These are phyloP conservation scores for Zasmidium cellare DNA, from an alignment of 2,329 filamentous ascomycete species.

Conservation along the genomic window DNA sequence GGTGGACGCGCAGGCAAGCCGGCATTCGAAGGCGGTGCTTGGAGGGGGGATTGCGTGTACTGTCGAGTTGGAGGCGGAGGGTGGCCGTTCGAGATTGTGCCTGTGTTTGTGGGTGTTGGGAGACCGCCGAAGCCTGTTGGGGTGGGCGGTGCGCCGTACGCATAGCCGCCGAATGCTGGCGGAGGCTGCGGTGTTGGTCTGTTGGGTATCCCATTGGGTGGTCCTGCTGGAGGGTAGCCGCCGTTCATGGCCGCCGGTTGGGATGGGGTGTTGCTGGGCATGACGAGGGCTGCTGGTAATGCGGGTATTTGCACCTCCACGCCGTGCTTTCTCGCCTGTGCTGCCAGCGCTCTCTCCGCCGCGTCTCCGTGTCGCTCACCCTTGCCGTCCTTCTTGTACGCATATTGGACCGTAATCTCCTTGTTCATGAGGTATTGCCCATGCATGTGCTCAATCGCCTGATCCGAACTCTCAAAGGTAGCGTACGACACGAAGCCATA, in stretches of 20 bases:
- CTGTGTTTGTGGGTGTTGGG: conserved; percentile 16
- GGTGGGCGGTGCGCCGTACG: conserved; percentile 18
- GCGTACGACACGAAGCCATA: conserved; percentile 95
- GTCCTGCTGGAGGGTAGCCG: conserved; percentile 23
- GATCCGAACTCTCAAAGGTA: conserved; percentile 90
- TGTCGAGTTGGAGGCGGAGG: conserved; percentile 23
- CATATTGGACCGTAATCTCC: conserved; percentile 94
- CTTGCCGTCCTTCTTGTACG: conserved; percentile 99
- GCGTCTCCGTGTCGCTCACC: conserved; percentile 93
- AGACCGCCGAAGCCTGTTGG: conserved; percentile 18
- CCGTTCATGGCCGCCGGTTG: conserved; percentile 45
- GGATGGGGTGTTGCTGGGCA: conserved; percentile 39
- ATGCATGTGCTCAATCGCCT: conserved; percentile 88
- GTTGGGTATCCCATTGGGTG: conserved; percentile 41
- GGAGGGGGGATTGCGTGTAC: conserved; percentile 49
- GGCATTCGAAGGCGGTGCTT: conserved; percentile 59
- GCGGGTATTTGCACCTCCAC: conserved; percentile 79
- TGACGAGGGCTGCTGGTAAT: conserved; percentile 72
- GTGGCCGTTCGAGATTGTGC: conserved; percentile 14
- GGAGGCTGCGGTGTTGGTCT: conserved; percentile 21
- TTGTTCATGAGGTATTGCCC: conserved; percentile 97
- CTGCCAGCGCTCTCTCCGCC: conserved; percentile 86
- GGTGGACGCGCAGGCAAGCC: conserved; percentile 70
- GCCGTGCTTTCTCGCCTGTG: conserved; percentile 91
- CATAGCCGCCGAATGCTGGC: conserved; percentile 17